A percentile compares a stretch with the other conserved stretches of the same genome.
Evolutionary conservation across 768 basidiomycete genomes (phyloP).

Genomic region (Boletus pseudopeckii): DNA sequence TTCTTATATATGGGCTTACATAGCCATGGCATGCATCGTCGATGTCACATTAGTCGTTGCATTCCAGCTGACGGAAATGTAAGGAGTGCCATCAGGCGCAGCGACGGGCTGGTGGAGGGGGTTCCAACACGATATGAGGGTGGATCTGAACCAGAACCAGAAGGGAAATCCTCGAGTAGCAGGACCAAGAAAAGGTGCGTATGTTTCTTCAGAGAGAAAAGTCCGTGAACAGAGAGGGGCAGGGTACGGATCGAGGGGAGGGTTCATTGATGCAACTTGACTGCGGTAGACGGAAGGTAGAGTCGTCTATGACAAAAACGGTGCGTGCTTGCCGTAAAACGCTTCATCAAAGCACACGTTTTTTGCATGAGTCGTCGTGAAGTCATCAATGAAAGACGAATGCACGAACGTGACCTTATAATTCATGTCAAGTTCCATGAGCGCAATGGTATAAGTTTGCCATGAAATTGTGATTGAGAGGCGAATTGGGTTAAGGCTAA

Average conservation of each 20-base stretch:
- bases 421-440: neutral
- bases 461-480: neutral
- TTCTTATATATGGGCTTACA: slow-evolving; percentile 19
- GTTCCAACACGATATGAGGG: slow-evolving; percentile 2
- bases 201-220: neutral
- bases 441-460: neutral
- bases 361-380: slow-evolving; percentile 16
- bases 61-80: slow-evolving; percentile 20
- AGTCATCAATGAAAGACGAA: slow-evolving; percentile 10
- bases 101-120: neutral
- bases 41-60: slow-evolving; percentile 4
- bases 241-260: slow-evolving; percentile 1
- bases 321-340: slow-evolving; percentile 14
- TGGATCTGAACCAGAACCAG: slow-evolving; percentile 4
- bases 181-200: neutral
- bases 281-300: neutral
- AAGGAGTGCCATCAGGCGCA: slow-evolving; percentile 12
- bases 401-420: neutral
- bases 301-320: slow-evolving; percentile 2
- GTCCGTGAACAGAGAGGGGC: neutral
- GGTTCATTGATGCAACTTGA: neutral
- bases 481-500: neutral
- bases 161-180: neutral
- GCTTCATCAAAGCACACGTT: slow-evolving; percentile 11
- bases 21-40: slow-evolving; percentile 8